Evolutionary conservation across 2,329 filamentous ascomycete species (phyloP).

Genomic region (Ceratocystis lukuohia): DNA sequence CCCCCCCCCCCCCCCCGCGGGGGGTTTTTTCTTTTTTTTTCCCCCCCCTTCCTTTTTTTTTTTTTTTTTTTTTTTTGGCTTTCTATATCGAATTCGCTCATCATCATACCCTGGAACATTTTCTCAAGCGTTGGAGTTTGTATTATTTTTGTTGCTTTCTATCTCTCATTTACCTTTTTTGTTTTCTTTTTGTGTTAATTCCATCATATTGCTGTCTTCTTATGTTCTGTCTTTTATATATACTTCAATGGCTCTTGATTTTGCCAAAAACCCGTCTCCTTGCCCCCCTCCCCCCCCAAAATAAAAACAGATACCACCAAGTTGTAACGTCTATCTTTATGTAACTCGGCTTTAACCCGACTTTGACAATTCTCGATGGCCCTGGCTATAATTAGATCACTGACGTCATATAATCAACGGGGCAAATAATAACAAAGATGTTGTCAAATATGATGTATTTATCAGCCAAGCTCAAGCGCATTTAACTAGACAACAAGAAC

Average conservation of each 20-base stretch:
- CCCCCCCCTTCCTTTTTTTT: not conserved
- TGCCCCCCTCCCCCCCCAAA: no score
- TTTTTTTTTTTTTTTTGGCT: slow-evolving; percentile 1
- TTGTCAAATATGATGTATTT: no score
- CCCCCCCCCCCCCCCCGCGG: no score
- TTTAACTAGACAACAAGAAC: not conserved
- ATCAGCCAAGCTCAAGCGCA: no score
- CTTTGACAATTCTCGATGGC: not conserved
- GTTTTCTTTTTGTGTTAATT: not conserved
- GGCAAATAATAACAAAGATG: no score
- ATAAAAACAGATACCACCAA: not conserved
- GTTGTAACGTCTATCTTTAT: not conserved
- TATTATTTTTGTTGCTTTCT: not conserved
- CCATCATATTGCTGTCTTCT: not conserved
- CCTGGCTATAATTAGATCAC: no score
- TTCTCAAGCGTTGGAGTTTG: slow-evolving; percentile 8
- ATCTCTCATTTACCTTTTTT: not conserved
- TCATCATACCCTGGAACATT: slow-evolving; percentile 16
- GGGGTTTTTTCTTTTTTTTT: no score
- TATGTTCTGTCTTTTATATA: not conserved
- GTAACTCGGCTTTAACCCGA: not conserved
- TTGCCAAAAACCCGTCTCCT: no score
- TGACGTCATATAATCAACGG: no score
- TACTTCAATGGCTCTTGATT: not conserved
- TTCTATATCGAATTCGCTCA: not conserved